A percentile compares a stretch with the other conserved stretches of the same genome.
Evolutionary conservation across 164 flowering plant species (phyloP).

Genomic region (Umbilicus rupestris): DNA sequence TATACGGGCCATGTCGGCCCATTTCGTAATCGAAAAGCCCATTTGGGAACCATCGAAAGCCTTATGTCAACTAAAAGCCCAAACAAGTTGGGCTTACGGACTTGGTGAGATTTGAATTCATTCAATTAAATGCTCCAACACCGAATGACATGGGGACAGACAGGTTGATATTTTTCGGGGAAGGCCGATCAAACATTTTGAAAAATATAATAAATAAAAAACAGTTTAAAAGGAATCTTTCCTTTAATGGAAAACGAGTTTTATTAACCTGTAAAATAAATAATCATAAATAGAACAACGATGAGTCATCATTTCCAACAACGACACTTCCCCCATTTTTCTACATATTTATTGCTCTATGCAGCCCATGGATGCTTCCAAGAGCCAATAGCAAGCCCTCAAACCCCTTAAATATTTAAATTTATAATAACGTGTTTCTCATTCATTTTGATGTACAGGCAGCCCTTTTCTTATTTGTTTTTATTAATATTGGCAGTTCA

Average conservation of each 20-base stretch:
- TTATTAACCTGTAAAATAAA: background rate
- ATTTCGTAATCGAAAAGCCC: no score
- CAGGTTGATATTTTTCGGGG: no score
- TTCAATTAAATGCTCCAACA: no score
- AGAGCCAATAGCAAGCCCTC: background rate
- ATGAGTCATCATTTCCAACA: conserved; percentile 1
- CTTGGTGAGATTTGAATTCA: no score
- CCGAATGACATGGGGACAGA: no score
- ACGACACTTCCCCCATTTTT: background rate
- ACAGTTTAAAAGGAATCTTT: conserved; percentile 19
- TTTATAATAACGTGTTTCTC: background rate
- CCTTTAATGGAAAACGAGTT: conserved; percentile 24
- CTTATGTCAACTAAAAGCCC: no score
- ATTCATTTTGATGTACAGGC: background rate
- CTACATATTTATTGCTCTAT: background rate
- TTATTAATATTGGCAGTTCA: conserved; percentile 1
- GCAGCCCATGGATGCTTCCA: background rate
- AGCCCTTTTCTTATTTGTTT: background rate
- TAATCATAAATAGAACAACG: background rate
- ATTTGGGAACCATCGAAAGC: no score
- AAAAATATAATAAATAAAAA: background rate
- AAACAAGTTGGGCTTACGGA: no score
- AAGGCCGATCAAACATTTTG: conserved; percentile 2
- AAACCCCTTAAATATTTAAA: background rate
- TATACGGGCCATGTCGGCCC: no score